These are phyloP conservation scores for Microbotryum saponariae DNA, from an alignment of 1,284 basidiomycete species.

Conservation along the genomic window DNA sequence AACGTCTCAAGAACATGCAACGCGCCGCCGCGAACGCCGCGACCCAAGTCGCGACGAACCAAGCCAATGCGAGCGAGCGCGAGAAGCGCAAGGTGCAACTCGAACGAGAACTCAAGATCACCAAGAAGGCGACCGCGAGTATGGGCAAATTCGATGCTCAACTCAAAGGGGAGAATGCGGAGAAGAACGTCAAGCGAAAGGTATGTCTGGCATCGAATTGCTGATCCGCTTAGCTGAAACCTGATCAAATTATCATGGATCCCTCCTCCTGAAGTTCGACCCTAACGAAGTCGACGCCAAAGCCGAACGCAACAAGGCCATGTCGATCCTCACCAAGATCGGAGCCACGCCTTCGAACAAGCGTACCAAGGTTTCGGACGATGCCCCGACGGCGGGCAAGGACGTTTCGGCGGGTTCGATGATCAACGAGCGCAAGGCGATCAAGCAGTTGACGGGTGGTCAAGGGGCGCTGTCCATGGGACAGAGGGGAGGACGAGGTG, in stretches of 20 bases:
- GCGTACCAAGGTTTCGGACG: constrained; percentile 43
- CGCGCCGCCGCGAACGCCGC: constrained; percentile 45
- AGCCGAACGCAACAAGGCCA: constrained; percentile 62
- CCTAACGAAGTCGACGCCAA: constrained; percentile 60
- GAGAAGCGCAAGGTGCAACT: constrained; percentile 63
- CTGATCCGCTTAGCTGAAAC: neutral
- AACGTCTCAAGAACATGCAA: constrained; percentile 70
- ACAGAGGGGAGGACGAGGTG: constrained; percentile 19
- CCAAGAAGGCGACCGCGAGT: constrained; percentile 79
- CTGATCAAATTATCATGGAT: constrained; percentile 13
- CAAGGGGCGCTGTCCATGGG: constrained; percentile 11
- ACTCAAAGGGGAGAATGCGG: constrained; percentile 82
- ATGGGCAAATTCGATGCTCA: constrained; percentile 80
- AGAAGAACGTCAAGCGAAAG: constrained; percentile 85
- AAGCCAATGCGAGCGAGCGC: constrained; percentile 37
- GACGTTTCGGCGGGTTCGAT: constrained; percentile 48
- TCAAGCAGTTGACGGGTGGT: constrained; percentile 41
- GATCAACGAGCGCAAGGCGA: constrained; percentile 78
- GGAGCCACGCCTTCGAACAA: constrained; percentile 61
- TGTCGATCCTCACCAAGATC: constrained; percentile 68
- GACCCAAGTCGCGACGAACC: constrained; percentile 16
- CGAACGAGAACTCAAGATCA: constrained; percentile 66
- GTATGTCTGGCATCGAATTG: constrained; percentile 46
- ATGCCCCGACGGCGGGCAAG: constrained; percentile 47
- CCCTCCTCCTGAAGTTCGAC: constrained; percentile 56